Base-by-base conservation (phyloP, 176 grass and related monocot species). In the Avena eriantha region DNA sequence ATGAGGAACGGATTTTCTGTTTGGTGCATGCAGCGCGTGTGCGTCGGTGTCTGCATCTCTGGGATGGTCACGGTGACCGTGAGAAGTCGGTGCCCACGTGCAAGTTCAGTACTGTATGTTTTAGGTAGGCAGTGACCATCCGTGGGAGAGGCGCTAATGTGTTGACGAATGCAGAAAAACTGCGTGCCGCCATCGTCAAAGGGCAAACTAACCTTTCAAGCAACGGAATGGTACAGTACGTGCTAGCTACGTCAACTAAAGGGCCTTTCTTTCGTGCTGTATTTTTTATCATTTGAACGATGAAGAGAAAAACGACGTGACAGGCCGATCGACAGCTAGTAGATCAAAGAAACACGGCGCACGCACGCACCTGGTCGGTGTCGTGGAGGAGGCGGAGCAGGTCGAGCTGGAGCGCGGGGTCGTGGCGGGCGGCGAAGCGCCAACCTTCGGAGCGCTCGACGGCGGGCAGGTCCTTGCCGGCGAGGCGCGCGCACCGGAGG, bases 361-460 rank as follows among this genome's bases (percentile, higher is more conserved):
- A 8, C 41, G 19, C 34, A 5, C 41, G 19, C 47, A 85, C 92
- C 94, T 92, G 81, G 12, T 86, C 73, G 53, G 56, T 76, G 78
- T 97, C 95, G 36, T 86, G 81, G 80, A 97, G 19, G 60, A 88
- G 91, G 18, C 81, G 92, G 67, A 90, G 55, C 60, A 97, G 39
- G n/a, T 90, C 64, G 68, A 86, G 36, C 84, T 86, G 86, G 22
- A 94, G 90, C 45, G 31, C 72, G 10, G 81, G 26, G 60, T 97
- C 90, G 68, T 94, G 88, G 47, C 81, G 85, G 26, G 61, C 66
- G 0, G 86, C 90, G 83, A 97, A 97, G 5, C 86, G 87, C 92
- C 92, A 94, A 19, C 92, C 95, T 18, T 93, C 90, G 10, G 92
- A 94, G 61, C 43, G 21, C 86, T 86, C 50, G 24, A 97, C 92